phyloP scores from a whole-genome alignment of 352 stramenopile species.

The Globisporangium spiculum region DNA sequence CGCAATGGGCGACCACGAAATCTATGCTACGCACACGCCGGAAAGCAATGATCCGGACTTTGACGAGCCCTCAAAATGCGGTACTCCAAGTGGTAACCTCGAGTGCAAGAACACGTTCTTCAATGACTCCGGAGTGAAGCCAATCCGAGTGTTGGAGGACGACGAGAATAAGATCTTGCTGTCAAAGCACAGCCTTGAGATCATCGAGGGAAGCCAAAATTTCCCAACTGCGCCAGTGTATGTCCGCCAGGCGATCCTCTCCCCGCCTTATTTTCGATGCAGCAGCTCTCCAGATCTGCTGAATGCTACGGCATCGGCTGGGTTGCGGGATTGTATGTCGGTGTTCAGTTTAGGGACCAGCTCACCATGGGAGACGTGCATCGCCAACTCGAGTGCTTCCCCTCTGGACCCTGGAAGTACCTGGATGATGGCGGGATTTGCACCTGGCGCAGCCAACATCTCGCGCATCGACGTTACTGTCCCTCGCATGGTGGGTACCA shows the following conservation, averaged over 20 bases:
- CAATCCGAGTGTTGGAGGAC: conserved; percentile 50
- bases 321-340: conserved; percentile 9
- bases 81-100: neutral
- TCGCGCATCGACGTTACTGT: conserved; percentile 39
- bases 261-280: conserved; percentile 30
- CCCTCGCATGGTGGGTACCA: conserved; percentile 35
- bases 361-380: conserved; percentile 38
- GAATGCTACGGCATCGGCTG: conserved; percentile 5
- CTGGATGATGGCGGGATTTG: conserved; percentile 58
- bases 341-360: conserved; percentile 17
- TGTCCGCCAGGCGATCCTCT: conserved; percentile 24
- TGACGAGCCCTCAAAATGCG: conserved; percentile 31
- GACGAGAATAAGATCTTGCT: conserved; percentile 63
- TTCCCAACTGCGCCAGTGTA: conserved; percentile 42
- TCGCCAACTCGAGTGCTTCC: conserved; percentile 26
- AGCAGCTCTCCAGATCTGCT: conserved; percentile 25
- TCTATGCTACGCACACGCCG: conserved; percentile 44
- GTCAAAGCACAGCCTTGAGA: conserved; percentile 32
- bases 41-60: conserved; percentile 50
- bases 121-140: conserved; percentile 48
- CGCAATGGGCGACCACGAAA: conserved; percentile 43
- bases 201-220: conserved; percentile 51
- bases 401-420: conserved; percentile 38
- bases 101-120: conserved; percentile 38
- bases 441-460: conserved; percentile 25